Conservation (phyloP, 768 basidiomycete species). For the Russula sp. region DNA sequence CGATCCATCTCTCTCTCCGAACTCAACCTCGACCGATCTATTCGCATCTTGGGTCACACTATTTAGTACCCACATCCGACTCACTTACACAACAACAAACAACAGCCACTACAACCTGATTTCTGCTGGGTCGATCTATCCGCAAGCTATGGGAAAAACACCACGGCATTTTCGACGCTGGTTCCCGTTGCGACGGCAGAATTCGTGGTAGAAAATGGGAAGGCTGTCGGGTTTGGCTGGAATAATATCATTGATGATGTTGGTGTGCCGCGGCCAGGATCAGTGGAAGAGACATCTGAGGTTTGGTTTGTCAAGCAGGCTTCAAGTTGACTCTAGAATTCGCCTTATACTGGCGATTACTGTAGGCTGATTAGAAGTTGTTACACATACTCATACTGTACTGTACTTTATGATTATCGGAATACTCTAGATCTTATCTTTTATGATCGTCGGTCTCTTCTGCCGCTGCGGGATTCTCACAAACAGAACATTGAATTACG, state of each 20-base stretch:
- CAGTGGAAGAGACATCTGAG: conserved; percentile 5
- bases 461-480: neutral
- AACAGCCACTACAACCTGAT: neutral
- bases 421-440: too few relatives aligned
- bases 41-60: conserved; percentile 3
- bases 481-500: too few relatives aligned
- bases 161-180: conserved; percentile 8
- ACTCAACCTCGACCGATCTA: conserved; percentile 9
- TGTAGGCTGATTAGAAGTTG: too few relatives aligned
- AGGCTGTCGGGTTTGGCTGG: conserved; percentile 3
- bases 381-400: too few relatives aligned
- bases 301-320: conserved; percentile 21
- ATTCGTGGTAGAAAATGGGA: conserved; percentile 8
- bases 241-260: neutral
- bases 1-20: conserved; percentile 1
- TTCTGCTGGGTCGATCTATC: conserved; percentile 10
- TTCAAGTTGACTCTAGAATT: neutral
- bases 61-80: neutral
- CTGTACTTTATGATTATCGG: neutral
- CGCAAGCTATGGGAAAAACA: conserved; percentile 16
- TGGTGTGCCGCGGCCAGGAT: neutral
- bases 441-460: neutral
- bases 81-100: neutral
- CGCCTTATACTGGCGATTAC: too few relatives aligned
- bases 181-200: neutral